These are phyloP conservation scores for Tetracladium maxilliforme DNA, from an alignment of 2,329 filamentous ascomycete genomes.

Conservation along the genomic window DNA sequence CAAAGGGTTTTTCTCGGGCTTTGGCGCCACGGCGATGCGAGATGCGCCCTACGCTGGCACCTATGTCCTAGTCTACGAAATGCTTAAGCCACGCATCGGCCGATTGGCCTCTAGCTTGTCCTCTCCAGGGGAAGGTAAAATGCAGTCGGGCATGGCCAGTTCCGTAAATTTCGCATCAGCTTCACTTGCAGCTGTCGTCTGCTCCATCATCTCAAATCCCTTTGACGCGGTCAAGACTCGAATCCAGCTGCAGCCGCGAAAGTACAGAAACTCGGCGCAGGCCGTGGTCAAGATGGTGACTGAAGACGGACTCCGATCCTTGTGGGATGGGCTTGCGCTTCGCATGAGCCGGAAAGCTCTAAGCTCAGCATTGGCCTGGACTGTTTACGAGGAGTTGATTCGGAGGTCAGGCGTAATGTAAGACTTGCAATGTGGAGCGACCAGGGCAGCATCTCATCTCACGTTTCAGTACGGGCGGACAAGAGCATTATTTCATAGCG, in stretches of 20 bases:
- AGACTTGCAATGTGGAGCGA: slow-evolving; percentile 4
- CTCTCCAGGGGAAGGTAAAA: slow-evolving; percentile 2
- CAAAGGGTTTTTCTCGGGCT: slow-evolving; percentile 82
- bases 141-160: slow-evolving; percentile 19
- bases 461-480: no score
- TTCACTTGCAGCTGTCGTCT: slow-evolving; percentile 64
- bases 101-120: slow-evolving; percentile 11
- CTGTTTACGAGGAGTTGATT: slow-evolving; percentile 87
- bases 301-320: slow-evolving; percentile 65
- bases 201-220: slow-evolving; percentile 84
- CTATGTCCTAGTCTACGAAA: slow-evolving; percentile 90
- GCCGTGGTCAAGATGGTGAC: slow-evolving; percentile 64
- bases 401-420: slow-evolving; percentile 45
- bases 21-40: slow-evolving; percentile 81
- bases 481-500: no score
- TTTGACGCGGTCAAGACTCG: slow-evolving; percentile 95
- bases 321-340: slow-evolving; percentile 76
- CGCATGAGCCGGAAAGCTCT: slow-evolving; percentile 84
- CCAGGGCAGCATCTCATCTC: no score
- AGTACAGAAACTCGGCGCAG: slow-evolving; percentile 71
- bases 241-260: slow-evolving; percentile 73
- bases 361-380: slow-evolving; percentile 94
- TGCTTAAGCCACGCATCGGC: slow-evolving; percentile 52
- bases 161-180: slow-evolving; percentile 79
- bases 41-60: slow-evolving; percentile 95